Percentiles rank a stretch among this genome's conserved stretches.
Conservation (phyloP, 495 filamentous ascomycete species). For the Margaritispora aquatica region DNA sequence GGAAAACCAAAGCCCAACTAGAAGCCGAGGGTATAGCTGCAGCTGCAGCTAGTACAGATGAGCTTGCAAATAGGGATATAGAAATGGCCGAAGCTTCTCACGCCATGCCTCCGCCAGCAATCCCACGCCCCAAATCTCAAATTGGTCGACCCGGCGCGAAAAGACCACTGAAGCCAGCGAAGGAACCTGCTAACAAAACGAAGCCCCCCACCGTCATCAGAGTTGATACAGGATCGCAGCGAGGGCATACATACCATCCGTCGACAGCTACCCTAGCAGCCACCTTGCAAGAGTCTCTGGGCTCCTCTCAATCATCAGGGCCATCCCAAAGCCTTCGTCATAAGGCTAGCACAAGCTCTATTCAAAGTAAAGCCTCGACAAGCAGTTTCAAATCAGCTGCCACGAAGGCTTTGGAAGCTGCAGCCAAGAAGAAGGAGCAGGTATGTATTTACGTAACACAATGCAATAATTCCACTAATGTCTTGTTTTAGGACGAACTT, state of each 20-base stretch:
- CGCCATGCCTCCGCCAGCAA: conserved; percentile 47
- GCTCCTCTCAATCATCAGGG: conserved; percentile 38
- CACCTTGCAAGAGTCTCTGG: conserved; percentile 53
- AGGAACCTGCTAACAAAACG: conserved; percentile 55
- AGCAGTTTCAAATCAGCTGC: conserved; percentile 64
- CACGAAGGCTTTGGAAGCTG: conserved; percentile 58
- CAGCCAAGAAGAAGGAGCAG: conserved; percentile 72
- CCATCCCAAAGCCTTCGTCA: conserved; percentile 38
- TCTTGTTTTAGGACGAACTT: conserved; percentile 53
- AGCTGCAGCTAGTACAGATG: conserved; percentile 25
- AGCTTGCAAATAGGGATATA: conserved; percentile 36
- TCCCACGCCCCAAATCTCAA: conserved; percentile 44
- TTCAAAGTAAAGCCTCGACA: conserved; percentile 57
- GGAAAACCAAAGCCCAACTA: conserved; percentile 41
- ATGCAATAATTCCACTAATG: neutral
- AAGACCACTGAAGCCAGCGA: conserved; percentile 63
- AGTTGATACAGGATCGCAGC: conserved; percentile 66
- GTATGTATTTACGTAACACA: conserved; percentile 7
- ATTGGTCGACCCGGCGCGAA: conserved; percentile 47
- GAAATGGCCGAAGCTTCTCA: conserved; percentile 46
- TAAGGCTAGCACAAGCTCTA: conserved; percentile 63
- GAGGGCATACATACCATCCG: conserved; percentile 44
- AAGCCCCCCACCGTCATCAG: conserved; percentile 77
- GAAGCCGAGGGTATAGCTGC: conserved; percentile 34
- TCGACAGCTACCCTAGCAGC: conserved; percentile 51